Evolutionary conservation across 1,284 basidiomycete genomes (phyloP).

Genomic region (Ustilago hordei): DNA sequence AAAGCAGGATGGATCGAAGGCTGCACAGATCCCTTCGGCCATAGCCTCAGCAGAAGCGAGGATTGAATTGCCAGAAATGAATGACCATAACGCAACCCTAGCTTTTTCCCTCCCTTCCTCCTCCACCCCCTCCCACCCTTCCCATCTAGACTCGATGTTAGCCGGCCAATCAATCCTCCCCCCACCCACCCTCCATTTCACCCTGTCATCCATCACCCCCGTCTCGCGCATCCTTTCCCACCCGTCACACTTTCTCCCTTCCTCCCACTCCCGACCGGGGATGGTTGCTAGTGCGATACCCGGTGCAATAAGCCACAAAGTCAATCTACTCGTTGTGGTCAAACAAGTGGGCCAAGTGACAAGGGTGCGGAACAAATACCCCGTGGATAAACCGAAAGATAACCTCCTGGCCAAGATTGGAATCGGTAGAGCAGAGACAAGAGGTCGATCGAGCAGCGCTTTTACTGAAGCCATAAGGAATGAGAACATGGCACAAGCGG

Average conservation of each 20-base stretch:
- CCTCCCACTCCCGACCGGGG: neutral
- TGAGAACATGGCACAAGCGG: neutral
- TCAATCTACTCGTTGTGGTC: constrained; percentile 38
- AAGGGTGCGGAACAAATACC: constrained; percentile 9
- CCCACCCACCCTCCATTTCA: constrained; percentile 37
- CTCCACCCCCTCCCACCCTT: neutral
- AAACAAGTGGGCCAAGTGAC: constrained; percentile 25
- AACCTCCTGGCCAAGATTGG: neutral
- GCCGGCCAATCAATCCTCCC: constrained; percentile 37
- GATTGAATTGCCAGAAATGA: constrained; percentile 17
- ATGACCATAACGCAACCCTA: constrained; percentile 9
- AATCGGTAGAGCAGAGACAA: constrained; percentile 3
- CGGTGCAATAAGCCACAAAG: constrained; percentile 3
- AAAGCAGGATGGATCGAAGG: too few relatives aligned
- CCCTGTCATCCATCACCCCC: constrained; percentile 18
- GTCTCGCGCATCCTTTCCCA: constrained; percentile 24
- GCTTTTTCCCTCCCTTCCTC: neutral
- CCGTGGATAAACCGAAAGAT: constrained; percentile 2
- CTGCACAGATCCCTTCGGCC: neutral
- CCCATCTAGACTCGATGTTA: neutral
- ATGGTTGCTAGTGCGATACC: neutral
- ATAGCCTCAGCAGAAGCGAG: neutral
- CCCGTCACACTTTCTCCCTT: constrained; percentile 18
- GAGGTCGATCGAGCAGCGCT: neutral
- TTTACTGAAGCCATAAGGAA: neutral